phyloP scores from a whole-genome alignment of 2,329 filamentous ascomycete genomes.

The Esteya vermicola region DNA sequence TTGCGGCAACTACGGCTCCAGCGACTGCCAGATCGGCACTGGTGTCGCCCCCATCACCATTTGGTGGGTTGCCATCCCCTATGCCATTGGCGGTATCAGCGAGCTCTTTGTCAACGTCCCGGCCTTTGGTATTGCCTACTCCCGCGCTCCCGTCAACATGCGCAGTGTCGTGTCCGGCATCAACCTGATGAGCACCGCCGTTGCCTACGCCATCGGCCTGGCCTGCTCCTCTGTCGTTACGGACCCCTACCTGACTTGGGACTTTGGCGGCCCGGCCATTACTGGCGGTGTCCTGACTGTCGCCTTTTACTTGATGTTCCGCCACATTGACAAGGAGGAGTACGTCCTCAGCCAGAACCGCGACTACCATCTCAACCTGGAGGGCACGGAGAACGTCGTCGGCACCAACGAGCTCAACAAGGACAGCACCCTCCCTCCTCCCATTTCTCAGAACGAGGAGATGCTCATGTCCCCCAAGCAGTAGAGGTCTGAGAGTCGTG shows the following conservation, averaged over 20 bases:
- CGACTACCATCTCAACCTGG: constrained; percentile 13
- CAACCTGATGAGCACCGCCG: constrained; percentile 54
- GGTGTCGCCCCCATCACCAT: constrained; percentile 30
- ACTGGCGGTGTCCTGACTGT: constrained; percentile 27
- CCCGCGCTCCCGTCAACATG: constrained; percentile 67
- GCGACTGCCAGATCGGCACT: constrained; percentile 17
- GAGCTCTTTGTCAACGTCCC: constrained; percentile 37
- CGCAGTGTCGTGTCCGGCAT: constrained; percentile 55
- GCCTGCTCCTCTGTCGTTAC: constrained; percentile 32
- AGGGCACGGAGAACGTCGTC: constrained; percentile 9
- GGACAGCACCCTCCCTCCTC: constrained; percentile 12
- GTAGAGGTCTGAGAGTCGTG: too few species aligned
- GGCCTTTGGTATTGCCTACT: constrained; percentile 39
- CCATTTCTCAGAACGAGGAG: constrained; percentile 15
- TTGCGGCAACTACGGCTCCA: constrained; percentile 25
- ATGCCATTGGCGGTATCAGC: constrained; percentile 34
- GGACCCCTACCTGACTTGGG: constrained; percentile 35
- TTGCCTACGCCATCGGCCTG: constrained; percentile 54
- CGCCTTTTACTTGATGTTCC: constrained; percentile 31
- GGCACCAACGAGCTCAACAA: constrained; percentile 13
- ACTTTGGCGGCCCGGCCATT: constrained; percentile 32
- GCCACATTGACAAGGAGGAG: constrained; percentile 31
- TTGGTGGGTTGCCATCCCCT: constrained; percentile 42
- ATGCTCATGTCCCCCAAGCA: constrained; percentile 17
- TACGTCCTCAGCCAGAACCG: constrained; percentile 24